Base-by-base conservation (phyloP, 2,329 filamentous ascomycete genomes). In the Phialophora chinensis region DNA sequence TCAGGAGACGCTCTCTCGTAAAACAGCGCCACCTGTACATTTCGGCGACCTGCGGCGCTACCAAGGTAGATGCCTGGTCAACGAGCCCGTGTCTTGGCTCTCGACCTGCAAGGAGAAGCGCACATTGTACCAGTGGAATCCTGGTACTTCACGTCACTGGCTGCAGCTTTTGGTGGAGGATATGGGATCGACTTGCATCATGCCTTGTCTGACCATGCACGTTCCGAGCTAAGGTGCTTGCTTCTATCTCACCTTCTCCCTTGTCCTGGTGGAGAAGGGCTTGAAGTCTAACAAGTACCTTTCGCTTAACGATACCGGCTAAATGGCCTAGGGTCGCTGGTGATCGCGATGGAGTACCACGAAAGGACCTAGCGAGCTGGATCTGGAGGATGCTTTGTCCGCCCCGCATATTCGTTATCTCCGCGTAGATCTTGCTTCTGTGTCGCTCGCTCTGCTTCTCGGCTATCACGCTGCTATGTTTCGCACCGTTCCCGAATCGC, bases 381-480 rank as follows among this genome's bases (percentile, higher is more conserved):
- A 8, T 52, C 10, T 12, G 12, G 14, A 27, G 12, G 14, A 25
- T 23, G 20, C 25, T 52, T 55, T 11, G 29, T 35, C 53, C 17
- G 31, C 53, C 53, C 53, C 29, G 53, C 53, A 55, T 10, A 8
- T 35, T 12, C 25, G n/a, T 29, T n/a, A 11, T 55, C 53, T 55
- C 53, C 53, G 29, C 53, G 11, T 35, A 35, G 53, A 55, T 55
- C 53, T 11, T 31, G 38, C 38, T 35, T 35, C 25, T 10, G 14
- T 27, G 23, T 23, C 25, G 12, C 53, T 55, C 29, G 17, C 53
- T 11, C 53, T 20, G 25, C 27, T 29, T 17, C 47, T 27, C 49
- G 29, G 25, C 20, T 55, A 29, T 20, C 5, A 55, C 53, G 29
- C 17, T 35, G 53, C n/a, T 25, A 12, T 3, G n/a, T 31, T 31